Evolutionary conservation across 2,329 filamentous ascomycete species (phyloP).

Genomic region (Pseudogymnoascus verrucosus): DNA sequence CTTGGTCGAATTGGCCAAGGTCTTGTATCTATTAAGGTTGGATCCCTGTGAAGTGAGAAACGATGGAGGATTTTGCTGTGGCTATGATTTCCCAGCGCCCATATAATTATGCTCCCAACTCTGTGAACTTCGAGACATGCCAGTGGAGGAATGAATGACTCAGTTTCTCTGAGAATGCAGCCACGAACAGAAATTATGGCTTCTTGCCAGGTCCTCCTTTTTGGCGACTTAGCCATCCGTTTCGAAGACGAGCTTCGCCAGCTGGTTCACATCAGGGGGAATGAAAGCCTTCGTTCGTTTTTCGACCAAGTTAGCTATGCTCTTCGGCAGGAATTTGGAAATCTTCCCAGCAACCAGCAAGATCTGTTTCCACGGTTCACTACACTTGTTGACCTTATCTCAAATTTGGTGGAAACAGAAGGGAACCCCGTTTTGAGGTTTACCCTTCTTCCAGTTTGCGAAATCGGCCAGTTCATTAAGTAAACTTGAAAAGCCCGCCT

Average conservation of each 20-base stretch:
- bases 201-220: background rate
- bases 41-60: background rate
- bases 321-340: background rate
- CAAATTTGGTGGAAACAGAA: background rate
- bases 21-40: background rate
- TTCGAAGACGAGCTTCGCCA: background rate
- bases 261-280: background rate
- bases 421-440: background rate
- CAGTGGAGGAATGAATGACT: background rate
- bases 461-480: conserved; percentile 4
- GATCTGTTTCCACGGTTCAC: background rate
- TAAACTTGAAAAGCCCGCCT: background rate
- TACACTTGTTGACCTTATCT: conserved; percentile 3
- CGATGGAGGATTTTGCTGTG: background rate
- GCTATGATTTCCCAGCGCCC: background rate
- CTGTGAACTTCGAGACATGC: no score
- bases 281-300: background rate
- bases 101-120: background rate
- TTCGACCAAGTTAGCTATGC: background rate
- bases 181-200: background rate
- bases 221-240: background rate
- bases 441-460: background rate
- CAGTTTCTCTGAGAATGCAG: background rate
- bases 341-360: background rate
- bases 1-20: background rate